Evolutionary conservation across 2,329 filamentous ascomycete species (phyloP).

Genomic region (Fusarium luffae): DNA sequence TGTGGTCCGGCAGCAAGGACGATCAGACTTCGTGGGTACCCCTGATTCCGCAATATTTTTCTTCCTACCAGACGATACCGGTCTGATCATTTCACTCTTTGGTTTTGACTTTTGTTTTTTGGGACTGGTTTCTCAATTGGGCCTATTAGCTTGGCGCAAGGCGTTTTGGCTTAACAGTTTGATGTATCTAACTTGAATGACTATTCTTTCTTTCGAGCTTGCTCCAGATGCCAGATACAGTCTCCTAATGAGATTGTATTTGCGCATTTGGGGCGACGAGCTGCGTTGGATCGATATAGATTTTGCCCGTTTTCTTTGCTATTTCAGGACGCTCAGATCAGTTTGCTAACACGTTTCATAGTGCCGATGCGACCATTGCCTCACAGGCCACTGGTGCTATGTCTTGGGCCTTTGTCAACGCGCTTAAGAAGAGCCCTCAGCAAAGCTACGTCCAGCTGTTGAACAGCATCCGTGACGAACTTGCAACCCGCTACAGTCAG

Average conservation of each 20-base stretch:
- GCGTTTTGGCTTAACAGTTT: constrained; percentile 23
- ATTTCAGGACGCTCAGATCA: not conserved
- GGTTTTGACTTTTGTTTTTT: constrained; percentile 9
- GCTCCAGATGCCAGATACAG: constrained; percentile 57
- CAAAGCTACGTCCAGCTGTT: constrained; percentile 97
- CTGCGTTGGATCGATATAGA: constrained; percentile 53
- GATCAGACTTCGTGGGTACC: constrained; percentile 86
- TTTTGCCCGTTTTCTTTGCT: not conserved
- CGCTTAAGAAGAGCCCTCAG: constrained; percentile 95
- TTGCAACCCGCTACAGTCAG: constrained; percentile 88
- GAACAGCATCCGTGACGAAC: constrained; percentile 94
- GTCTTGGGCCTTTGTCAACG: constrained; percentile 96
- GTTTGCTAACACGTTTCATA: constrained; percentile 52
- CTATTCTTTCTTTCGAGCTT: constrained; percentile 45
- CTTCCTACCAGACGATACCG: constrained; percentile 23
- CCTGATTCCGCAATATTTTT: constrained; percentile 43
- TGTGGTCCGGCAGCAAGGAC: constrained; percentile 98
- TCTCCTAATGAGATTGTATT: constrained; percentile 47
- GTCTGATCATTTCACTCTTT: constrained; percentile 25
- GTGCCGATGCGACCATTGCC: constrained; percentile 90
- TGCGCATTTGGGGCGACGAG: constrained; percentile 59
- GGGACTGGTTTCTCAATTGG: constrained; percentile 18
- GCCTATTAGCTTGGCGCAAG: constrained; percentile 34
- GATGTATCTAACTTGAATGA: constrained; percentile 39
- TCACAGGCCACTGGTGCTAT: constrained; percentile 95